Conservation (phyloP, 345 rosid genomes). For the Jatropha curcas region DNA sequence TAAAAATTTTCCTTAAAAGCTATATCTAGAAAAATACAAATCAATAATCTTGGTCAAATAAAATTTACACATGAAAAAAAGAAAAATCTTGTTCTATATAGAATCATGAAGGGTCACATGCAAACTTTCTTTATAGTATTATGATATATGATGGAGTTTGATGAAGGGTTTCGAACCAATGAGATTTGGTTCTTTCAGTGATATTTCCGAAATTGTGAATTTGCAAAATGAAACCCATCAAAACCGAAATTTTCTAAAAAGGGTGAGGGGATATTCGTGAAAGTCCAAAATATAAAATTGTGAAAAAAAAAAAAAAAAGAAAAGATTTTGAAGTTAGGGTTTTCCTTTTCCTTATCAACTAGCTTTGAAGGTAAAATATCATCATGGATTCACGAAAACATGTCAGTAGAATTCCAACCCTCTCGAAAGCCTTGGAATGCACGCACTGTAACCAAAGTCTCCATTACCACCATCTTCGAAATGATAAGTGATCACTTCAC, state of each 20-base stretch:
- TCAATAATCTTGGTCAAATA: neutral
- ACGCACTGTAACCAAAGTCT: slow-evolving; percentile 29
- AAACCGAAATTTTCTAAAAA: too few species aligned
- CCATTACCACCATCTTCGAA: slow-evolving; percentile 6
- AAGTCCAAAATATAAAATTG: too few species aligned
- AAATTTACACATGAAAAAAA: neutral
- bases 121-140: slow-evolving; percentile 31
- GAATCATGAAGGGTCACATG: slow-evolving; percentile 39
- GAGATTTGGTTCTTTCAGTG: neutral
- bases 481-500: slow-evolving; percentile 10
- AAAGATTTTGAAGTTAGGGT: too few species aligned
- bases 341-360: slow-evolving; percentile 25
- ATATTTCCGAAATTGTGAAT: too few species aligned
- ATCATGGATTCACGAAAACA: slow-evolving; percentile 32
- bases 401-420: slow-evolving; percentile 36
- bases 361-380: slow-evolving; percentile 45
- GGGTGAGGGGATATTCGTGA: too few species aligned
- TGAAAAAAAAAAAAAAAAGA: too few species aligned
- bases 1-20: neutral
- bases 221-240: too few species aligned
- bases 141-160: slow-evolving; percentile 37
- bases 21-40: neutral
- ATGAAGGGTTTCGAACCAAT: slow-evolving; percentile 22
- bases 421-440: slow-evolving; percentile 31
- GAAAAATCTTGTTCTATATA: slow-evolving; percentile 16